Evolutionary conservation across 306 rosid species (phyloP).

Genomic region (Casuarina equisetifolia): DNA sequence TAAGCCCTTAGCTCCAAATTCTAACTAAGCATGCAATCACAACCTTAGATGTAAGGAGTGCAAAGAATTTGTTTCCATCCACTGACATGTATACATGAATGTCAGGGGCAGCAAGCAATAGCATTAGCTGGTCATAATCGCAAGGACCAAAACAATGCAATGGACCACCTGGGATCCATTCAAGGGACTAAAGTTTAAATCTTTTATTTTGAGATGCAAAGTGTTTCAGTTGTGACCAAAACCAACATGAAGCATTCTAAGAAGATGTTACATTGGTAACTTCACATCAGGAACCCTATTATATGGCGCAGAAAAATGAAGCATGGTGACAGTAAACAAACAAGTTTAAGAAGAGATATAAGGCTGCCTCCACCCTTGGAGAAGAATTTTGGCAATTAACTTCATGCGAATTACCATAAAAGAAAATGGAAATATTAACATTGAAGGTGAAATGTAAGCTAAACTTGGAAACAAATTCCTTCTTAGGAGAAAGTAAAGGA

Average conservation of each 20-base stretch:
- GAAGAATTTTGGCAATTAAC: background rate
- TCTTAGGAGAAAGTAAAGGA: no score
- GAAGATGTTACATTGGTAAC: background rate
- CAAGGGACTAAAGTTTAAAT: background rate
- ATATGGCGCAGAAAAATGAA: background rate
- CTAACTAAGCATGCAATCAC: background rate
- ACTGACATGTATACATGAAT: background rate
- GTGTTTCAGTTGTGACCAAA: constrained; percentile 6
- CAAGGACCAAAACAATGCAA: background rate
- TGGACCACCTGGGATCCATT: background rate
- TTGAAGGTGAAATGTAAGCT: no score
- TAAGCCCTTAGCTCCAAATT: background rate
- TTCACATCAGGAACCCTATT: background rate
- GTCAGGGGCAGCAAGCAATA: background rate
- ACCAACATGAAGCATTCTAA: constrained; percentile 14
- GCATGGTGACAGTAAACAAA: background rate
- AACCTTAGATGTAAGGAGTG: background rate
- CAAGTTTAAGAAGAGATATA: background rate
- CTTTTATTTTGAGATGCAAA: background rate
- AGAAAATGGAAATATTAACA: no score
- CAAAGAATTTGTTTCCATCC: background rate
- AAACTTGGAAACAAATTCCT: no score
- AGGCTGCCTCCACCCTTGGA: background rate
- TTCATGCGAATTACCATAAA: no score
- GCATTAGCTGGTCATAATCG: background rate